Base-by-base conservation (phyloP, 768 basidiomycete genomes). In the Phylloporus arenicola region DNA sequence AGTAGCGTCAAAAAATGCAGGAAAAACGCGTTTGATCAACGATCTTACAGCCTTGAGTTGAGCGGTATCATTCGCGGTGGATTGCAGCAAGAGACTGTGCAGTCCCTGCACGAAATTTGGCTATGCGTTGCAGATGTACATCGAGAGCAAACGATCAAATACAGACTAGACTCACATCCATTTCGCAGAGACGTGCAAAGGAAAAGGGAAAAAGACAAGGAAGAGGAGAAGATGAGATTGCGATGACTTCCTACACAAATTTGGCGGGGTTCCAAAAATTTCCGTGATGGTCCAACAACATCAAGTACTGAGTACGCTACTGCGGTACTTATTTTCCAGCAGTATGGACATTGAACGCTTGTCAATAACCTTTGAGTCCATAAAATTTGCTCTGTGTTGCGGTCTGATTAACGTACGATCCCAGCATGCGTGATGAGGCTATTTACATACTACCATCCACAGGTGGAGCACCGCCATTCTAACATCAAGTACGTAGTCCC, bases 51-150 rank as follows among this genome's bases (percentile, higher is more conserved):
- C 80, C 75, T 96, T 95, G 67, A 97, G 81, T 63, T 84, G 77
- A 53, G 78, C 75, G 38, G 95, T 98, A 73, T 99, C 92, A 60
- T 89, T 89, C 34, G 66, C 58, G 25, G 86, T 83, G 20, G 87
- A 87, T 67, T 91, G 90, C 52, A 86, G 72, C 46, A 99, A 84
- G 53, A 96, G 81, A 70, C 79, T 77, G 72, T 95, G 90, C 56
- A 98, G 72, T 58, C 78, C 78, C 70, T 92, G 84, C 58, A 89
- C 79, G 68, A 82, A 93, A 69, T 69, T 77, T 30, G 82, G 77
- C 86, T 90, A 57, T 34, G 42, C 39, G 48, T 42, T 29, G 27
- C 10, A 52, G 48, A 50, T 51, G 22, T 49, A 34, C 11, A 48
- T 56, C 25, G 34, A 44, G 5, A 43, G 2, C 9, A 30, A 17